Percentiles rank a stretch among this genome's conserved stretches.
These are phyloP conservation scores for Debaryomyces singareniensis DNA, from an alignment of 1,139 yeast genomes.

Conservation along the genomic window DNA sequence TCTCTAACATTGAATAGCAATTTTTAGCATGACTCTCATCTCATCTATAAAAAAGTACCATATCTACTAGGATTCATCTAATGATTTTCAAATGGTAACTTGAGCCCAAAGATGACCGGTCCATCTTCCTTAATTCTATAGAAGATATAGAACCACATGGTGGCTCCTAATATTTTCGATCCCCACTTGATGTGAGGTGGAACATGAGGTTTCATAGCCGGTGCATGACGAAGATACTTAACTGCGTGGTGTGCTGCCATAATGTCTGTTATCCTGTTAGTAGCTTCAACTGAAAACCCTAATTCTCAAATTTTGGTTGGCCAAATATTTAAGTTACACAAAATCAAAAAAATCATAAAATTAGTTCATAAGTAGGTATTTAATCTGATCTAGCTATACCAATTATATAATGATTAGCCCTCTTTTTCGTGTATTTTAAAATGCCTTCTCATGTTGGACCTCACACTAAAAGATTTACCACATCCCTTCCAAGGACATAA, in stretches of 20 bases:
- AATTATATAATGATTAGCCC: no score
- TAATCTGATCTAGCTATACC: no score
- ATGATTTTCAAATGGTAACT: constrained; percentile 39
- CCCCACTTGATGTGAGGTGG: constrained; percentile 51
- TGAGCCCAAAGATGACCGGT: constrained; percentile 49
- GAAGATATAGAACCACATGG: constrained; percentile 84
- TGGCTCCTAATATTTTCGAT: constrained; percentile 65
- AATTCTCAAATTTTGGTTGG: constrained; percentile 11
- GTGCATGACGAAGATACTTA: constrained; percentile 48
- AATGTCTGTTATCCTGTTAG: background rate
- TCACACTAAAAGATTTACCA: constrained; percentile 78
- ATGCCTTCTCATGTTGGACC: constrained; percentile 87
- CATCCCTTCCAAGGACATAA: constrained; percentile 62
- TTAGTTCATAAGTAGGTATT: no score
- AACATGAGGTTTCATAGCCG: constrained; percentile 49
- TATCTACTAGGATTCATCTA: no score
- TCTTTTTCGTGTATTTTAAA: constrained; percentile 59
- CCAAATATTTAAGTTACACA: constrained; percentile 5
- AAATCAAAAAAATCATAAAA: constrained; percentile 1
- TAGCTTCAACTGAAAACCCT: background rate
- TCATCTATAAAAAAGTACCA: no score
- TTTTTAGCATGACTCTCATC: no score
- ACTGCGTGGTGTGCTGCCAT: constrained; percentile 39
- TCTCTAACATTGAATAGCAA: no score
- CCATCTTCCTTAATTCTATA: constrained; percentile 73